These are phyloP conservation scores for Plasmodium cynomolgi DNA, from an alignment of 169 alveolate species.

Conservation along the genomic window DNA sequence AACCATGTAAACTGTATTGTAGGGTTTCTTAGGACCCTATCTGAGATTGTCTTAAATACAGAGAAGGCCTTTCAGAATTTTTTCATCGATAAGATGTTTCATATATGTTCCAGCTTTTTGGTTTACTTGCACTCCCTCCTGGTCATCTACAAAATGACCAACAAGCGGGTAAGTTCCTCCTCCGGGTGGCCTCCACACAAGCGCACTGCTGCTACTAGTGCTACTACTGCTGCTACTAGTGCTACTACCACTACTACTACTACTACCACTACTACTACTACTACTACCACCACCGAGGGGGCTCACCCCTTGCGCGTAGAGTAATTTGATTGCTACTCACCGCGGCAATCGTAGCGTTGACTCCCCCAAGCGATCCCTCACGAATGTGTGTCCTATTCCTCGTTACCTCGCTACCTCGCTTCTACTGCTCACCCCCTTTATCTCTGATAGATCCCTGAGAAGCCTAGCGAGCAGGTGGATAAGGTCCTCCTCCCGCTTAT, in stretches of 20 bases:
- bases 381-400: neutral
- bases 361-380: neutral
- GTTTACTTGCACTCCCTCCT: conserved; percentile 65
- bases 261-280: no score
- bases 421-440: neutral
- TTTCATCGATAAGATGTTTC: conserved; percentile 69
- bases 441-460: conserved; percentile 20
- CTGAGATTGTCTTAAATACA: conserved; percentile 39
- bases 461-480: conserved; percentile 73
- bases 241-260: no score
- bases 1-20: conserved; percentile 46
- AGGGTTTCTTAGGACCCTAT: conserved; percentile 53
- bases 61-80: conserved; percentile 39
- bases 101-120: conserved; percentile 65
- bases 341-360: neutral
- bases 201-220: no score
- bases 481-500: conserved; percentile 55
- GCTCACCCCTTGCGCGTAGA: neutral
- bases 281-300: neutral
- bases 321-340: neutral
- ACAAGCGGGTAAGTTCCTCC: conserved; percentile 29
- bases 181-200: no score
- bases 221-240: no score
- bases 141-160: conserved; percentile 64
- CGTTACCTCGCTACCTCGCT: neutral